phyloP scores from a whole-genome alignment of 345 rosid genomes.

The Salix exigua region DNA sequence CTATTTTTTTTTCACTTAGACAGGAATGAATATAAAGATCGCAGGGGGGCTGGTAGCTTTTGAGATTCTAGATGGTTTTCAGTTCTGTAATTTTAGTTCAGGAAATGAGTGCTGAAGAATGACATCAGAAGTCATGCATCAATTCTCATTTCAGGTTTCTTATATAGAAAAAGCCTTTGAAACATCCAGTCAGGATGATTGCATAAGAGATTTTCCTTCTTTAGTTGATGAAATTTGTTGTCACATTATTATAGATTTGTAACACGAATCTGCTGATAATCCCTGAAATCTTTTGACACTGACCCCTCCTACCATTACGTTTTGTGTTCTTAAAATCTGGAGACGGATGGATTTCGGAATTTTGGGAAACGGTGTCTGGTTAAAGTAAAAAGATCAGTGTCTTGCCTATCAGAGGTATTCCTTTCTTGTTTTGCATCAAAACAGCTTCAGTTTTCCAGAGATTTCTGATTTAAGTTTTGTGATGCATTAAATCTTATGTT shows the following conservation, averaged over 20 bases:
- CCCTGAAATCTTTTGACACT: background rate
- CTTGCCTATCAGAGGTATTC: conserved; percentile 12
- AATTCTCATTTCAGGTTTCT: background rate
- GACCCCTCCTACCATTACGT: background rate
- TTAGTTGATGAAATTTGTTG: background rate
- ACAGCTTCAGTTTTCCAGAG: background rate
- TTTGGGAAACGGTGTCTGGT: conserved; percentile 31
- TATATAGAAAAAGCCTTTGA: background rate
- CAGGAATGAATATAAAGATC: background rate
- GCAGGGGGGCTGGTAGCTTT: background rate
- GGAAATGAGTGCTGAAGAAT: background rate
- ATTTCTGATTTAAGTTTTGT: background rate
- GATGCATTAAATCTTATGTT: background rate
- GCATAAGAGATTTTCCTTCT: background rate
- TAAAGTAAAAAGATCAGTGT: conserved; percentile 35
- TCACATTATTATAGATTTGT: background rate
- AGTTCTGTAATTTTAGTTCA: background rate
- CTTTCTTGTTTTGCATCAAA: background rate
- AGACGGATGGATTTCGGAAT: conserved; percentile 20
- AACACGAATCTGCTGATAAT: background rate
- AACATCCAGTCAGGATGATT: background rate
- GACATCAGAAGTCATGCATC: background rate
- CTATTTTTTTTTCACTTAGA: too few species aligned
- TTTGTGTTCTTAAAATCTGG: conserved; percentile 12
- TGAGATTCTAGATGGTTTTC: background rate